Base-by-base conservation (phyloP, 768 basidiomycete genomes). In the Gymnopilus junonius region DNA sequence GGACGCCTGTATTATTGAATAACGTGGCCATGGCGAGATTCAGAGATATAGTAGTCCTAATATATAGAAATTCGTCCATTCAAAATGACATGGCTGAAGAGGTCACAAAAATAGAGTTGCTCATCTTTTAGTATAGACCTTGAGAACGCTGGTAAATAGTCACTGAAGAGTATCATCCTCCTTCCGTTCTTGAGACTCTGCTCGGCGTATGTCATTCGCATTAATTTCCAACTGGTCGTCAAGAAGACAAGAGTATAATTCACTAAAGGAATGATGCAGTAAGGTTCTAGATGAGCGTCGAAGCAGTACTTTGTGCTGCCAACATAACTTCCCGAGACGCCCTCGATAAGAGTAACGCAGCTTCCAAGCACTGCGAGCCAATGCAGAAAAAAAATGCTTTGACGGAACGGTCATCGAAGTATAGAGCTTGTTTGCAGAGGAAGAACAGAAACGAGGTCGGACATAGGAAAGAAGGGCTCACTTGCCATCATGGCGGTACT, bases 201-300 rank as follows among this genome's bases (percentile, higher is more conserved):
- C 7, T 63, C 58, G 25, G 55, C 37, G 32, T 61, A 54, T 6
- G 70, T 43, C 39, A 70, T 69, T n/a, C 51, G 29, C 15, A 73
- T 59, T 6, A 62, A 29, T n/a, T 59, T 63, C 66, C 69, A 75
- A 11, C 77, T 77, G 0, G 78, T 77, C 4, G 76, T 70, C 29
- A 77, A 32, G 50, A 77, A 77, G 7, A 79, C 73, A 32, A 67
- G 53, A 0, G 75, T 77, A 55, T 79, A 78, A 23, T 73, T 65
- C 3, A 76, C 59, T 3, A 74, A 58, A 0, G 69, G 65, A 8
- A 63, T 53, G 29, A 77, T 66, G 0, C 67, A 65, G 39, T 57
- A 63, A 0, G 40, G 23, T 5, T 61, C 51, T 17, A 67, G 21
- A n/a, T 35, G 32, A 23, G 35, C 57, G 29, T 67, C 63, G 23